Evolutionary conservation across 1,284 basidiomycete species (phyloP).

Genomic region (Cutaneotrichosporon sp.): DNA sequence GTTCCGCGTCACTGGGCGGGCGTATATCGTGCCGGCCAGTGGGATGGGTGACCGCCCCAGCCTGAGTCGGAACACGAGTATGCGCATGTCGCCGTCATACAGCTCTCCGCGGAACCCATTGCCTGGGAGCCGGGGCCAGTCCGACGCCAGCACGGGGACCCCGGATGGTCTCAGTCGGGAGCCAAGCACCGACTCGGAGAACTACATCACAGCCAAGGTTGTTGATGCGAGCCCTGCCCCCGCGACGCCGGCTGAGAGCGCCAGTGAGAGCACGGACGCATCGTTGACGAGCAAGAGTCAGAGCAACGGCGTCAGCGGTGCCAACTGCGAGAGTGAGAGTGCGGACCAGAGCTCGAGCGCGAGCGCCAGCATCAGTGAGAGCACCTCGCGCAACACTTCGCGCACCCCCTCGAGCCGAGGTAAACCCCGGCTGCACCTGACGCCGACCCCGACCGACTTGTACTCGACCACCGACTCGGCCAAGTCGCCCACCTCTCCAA

Average conservation of each 20-base stretch:
- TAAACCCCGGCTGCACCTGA: background rate
- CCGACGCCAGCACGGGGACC: background rate
- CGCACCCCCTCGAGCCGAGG: background rate
- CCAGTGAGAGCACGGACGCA: too few relatives aligned
- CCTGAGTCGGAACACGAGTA: background rate
- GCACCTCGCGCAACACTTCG: too few relatives aligned
- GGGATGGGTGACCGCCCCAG: background rate
- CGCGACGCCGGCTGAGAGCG: too few relatives aligned
- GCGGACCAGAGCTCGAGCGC: too few relatives aligned
- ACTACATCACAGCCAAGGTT: too few relatives aligned
- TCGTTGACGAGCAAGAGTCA: too few relatives aligned
- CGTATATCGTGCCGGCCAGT: constrained; percentile 25
- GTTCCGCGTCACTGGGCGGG: constrained; percentile 42
- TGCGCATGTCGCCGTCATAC: background rate
- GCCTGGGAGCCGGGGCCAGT: background rate
- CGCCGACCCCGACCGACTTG: background rate
- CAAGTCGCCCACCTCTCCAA: background rate
- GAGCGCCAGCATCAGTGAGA: too few relatives aligned
- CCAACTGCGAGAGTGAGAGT: too few relatives aligned
- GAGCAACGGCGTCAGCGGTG: too few relatives aligned
- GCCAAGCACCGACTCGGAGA: too few relatives aligned
- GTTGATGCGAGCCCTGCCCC: too few relatives aligned
- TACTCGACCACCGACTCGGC: background rate
- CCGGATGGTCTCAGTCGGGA: too few relatives aligned
- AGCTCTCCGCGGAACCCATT: background rate